Evolutionary conservation across 2,329 filamentous ascomycete species (phyloP).

Genomic region (Trichophyton schoenleinii): DNA sequence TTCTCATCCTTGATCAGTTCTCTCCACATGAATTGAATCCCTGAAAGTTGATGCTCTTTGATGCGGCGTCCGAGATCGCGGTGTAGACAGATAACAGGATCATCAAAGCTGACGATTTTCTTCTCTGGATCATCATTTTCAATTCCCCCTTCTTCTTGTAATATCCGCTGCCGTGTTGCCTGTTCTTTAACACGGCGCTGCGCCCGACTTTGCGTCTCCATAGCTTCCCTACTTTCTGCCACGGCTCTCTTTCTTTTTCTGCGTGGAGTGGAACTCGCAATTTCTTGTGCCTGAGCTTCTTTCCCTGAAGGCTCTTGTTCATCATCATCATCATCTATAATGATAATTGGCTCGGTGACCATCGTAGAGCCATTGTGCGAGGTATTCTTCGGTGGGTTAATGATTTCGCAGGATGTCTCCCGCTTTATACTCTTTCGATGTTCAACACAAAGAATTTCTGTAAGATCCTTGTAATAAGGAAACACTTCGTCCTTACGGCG

Average conservation of each 20-base stretch:
- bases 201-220: constrained; percentile 45
- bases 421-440: not conserved
- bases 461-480: constrained; percentile 23
- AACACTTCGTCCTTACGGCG: constrained; percentile 17
- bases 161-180: constrained; percentile 35
- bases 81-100: constrained; percentile 43
- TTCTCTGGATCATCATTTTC: constrained; percentile 32
- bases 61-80: constrained; percentile 51
- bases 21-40: constrained; percentile 81
- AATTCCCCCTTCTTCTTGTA: constrained; percentile 24
- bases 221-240: constrained; percentile 38
- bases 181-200: constrained; percentile 43
- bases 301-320: not conserved
- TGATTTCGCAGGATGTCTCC: not conserved
- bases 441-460: constrained; percentile 13
- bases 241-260: constrained; percentile 38
- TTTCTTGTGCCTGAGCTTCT: not conserved
- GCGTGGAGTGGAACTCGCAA: constrained; percentile 21
- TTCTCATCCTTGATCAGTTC: constrained; percentile 54
- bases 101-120: constrained; percentile 35
- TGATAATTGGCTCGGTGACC: not conserved
- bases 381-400: not conserved
- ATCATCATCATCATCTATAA: not conserved
- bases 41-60: constrained; percentile 68
- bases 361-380: not conserved